Evolutionary conservation across 805 yeast genomes (phyloP), one percentile per base, ranked within the genome.

Genomic region (Kodamaea sagamina): DNA sequence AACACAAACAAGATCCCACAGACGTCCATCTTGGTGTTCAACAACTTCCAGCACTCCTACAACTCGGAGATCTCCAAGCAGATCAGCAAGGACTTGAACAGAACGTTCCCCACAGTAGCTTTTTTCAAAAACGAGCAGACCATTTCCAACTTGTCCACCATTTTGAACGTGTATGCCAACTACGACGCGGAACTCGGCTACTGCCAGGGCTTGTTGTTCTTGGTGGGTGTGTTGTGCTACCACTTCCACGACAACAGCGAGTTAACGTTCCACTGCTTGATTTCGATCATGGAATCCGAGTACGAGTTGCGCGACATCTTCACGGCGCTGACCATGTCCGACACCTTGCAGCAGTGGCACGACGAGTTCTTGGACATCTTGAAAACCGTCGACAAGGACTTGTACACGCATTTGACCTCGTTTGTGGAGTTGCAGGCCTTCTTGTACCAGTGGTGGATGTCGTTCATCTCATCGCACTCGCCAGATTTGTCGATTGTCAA

Each of bases 121-220:
- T 71, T 77, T 55, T 79, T 82, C 60, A 62, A 67, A 34, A 59
- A 67, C 24, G 63, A 58, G 12, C 62, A 65, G 13, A 78, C 79
- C 16, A 70, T 76, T 41, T 47, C 54, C 7, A 66, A 68, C 48
- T 72, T 81, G 44, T 80, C 79, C 28, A 73, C 74, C 19, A 74
- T 81, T 22, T 64, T 81, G 47, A 78, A 81, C 44, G 86, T 84
- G 1, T 81, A 77, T 52, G 78, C 82, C 38, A 77, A 80, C 49
- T 81, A 78, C 54, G 86, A 81, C 59, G 72, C 73, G 41, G 83
- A 81, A 50, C 75, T 81, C 50, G 87, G 87, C 8, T 81, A 81
- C 54, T 81, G 87, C 56, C 87, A 81, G 57, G 87, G 87, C 5
- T 62, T 82, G 13, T 72, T 82, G 18, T 82, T 82, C 52, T 62